Evolutionary conservation across 2,329 filamentous ascomycete genomes (phyloP), one percentile per base, ranked within the genome.

Genomic region (Teratosphaeria pseudoeucalypti): DNA sequence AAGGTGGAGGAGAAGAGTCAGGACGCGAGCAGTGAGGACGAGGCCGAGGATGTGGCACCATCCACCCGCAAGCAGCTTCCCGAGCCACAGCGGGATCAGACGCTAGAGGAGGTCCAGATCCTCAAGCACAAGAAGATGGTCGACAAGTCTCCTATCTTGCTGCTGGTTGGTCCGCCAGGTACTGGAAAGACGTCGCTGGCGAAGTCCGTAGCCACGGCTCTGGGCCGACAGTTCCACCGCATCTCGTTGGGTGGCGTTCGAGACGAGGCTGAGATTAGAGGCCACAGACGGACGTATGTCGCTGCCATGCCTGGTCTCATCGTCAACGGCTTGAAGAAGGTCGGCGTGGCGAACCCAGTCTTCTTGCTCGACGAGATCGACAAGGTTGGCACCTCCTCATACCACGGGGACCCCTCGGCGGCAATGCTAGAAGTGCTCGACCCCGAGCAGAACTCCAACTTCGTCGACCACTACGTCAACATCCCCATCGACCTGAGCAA

Each of bases 371-470:
- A 99, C 70, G 94, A 99, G 77, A 96, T 99, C 66, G 94, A 99
- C 79, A 99, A 99, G 80, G 83, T 99, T 62, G 91, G 92, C 63
- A 85, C 86, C 61, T 86, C 90, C 39, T 97, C 92, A 72, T 88
- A 94, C 73, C 92, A 99, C 66, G 94, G 94, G 49, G 94, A 99
- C 70, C 94, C 94, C 3, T 95, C 90, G 23, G 94, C 94, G 26
- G 94, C 94, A 9, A 96, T 99, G 92, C 85, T 99, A 14, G 94
- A 99, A 74, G 94, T 99, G 11, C 81, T 99, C 54, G 94, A 99
- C 70, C 94, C 94, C 0, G 94, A 99, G 74, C 94, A 99, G 76
- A 99, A 99, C 71, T 84, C 95, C 74, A 88, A 85, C 10, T 99
- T 99, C 76, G 89, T 86, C 34, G 94, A 99, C 71, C 94, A 99